phyloP scores from a whole-genome alignment of 2,329 filamentous ascomycete species.

The Lasiodiplodia theobromae region DNA sequence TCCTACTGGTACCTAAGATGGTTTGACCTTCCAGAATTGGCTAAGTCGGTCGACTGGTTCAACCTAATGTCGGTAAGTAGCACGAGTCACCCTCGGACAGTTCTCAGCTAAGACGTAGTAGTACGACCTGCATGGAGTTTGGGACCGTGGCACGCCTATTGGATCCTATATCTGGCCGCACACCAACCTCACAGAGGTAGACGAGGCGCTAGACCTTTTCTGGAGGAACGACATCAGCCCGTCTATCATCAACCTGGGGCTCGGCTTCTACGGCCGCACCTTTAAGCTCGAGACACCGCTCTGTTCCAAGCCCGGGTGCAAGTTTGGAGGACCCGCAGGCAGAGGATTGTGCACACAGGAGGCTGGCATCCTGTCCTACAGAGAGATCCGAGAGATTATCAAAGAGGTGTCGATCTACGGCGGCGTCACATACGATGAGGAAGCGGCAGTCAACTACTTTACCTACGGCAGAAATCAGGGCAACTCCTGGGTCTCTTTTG shows the following conservation, averaged over 20 bases:
- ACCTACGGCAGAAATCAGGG: background rate
- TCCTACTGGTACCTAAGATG: too few species aligned
- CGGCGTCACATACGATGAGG: too few species aligned
- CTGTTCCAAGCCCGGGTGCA: background rate
- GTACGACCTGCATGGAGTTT: conserved; percentile 32
- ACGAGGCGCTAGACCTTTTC: background rate
- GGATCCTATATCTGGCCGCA: conserved; percentile 31
- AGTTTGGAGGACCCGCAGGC: background rate
- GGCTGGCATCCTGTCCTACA: too few species aligned
- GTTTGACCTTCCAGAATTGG: too few species aligned
- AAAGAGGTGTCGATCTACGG: too few species aligned
- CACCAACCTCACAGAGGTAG: background rate
- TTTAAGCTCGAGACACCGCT: background rate
- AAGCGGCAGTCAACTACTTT: background rate
- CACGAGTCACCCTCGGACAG: too few species aligned
- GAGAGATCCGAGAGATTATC: too few species aligned
- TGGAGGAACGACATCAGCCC: background rate
- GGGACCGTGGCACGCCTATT: conserved; percentile 19
- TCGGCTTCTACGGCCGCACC: background rate
- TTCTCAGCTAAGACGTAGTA: too few species aligned
- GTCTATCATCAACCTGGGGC: background rate
- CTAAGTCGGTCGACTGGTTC: too few species aligned
- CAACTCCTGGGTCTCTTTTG: background rate
- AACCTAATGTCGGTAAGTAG: too few species aligned
- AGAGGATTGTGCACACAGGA: too few species aligned